phyloP scores from a whole-genome alignment of 202 grass and related monocot species.

The Thinopyrum obtusiflorum region DNA sequence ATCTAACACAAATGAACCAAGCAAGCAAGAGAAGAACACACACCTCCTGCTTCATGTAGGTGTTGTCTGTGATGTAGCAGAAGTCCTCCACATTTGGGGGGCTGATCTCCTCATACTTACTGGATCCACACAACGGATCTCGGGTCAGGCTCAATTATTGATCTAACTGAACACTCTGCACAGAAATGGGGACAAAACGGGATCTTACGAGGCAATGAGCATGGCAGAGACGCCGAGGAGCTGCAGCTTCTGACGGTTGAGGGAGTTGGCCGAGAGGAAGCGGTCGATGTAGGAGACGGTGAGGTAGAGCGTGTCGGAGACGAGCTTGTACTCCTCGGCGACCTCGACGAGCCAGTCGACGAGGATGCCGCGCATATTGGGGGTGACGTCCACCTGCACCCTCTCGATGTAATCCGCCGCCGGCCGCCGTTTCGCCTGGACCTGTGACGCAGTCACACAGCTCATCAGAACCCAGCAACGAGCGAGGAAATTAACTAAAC shows the following conservation, averaged over 20 bases:
- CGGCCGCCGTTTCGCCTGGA: conserved; percentile 43
- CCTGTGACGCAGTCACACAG: neutral
- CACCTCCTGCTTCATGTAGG: conserved; percentile 76
- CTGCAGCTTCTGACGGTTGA: conserved; percentile 59
- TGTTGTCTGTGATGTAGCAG: conserved; percentile 81
- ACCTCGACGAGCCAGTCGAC: conserved; percentile 82
- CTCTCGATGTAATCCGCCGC: conserved; percentile 51
- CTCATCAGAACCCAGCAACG: neutral
- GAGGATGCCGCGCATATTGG: conserved; percentile 62
- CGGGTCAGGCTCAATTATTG: neutral
- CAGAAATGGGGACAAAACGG: neutral
- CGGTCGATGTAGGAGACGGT: conserved; percentile 67
- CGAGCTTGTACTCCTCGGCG: conserved; percentile 75
- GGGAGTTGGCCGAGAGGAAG: conserved; percentile 48
- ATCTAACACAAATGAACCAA: neutral
- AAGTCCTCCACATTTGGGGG: conserved; percentile 76
- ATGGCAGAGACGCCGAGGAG: conserved; percentile 77
- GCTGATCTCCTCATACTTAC: conserved; percentile 78
- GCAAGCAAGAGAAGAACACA: neutral
- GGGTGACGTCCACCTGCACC: conserved; percentile 54
- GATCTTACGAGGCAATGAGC: conserved; percentile 75
- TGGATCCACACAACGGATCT: conserved; percentile 17
- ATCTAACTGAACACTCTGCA: neutral
- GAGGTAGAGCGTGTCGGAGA: conserved; percentile 77
- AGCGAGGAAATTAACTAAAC: neutral